phyloP scores from a whole-genome alignment of 208 protist genomes.

The Angomonas desouzai region DNA sequence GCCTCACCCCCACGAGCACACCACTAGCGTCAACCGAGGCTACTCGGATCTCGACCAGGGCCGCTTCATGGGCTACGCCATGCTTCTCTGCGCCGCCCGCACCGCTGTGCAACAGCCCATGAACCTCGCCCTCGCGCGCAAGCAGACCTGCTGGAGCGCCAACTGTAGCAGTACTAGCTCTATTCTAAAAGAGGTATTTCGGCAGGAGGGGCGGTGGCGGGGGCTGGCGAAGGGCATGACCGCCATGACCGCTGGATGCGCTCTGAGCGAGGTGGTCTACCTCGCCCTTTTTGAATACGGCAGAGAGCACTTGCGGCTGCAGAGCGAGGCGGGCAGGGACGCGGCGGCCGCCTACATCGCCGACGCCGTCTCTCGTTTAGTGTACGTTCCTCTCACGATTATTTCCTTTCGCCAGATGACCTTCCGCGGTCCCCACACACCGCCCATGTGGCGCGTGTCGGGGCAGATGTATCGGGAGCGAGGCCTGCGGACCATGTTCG shows the following conservation, averaged over 20 bases:
- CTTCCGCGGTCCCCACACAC: background rate
- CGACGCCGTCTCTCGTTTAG: constrained; percentile 53
- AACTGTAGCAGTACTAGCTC: constrained; percentile 24
- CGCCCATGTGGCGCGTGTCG: constrained; percentile 22
- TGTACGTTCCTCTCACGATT: constrained; percentile 82
- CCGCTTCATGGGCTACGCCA: constrained; percentile 53
- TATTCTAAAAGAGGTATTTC: constrained; percentile 42
- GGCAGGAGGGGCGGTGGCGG: constrained; percentile 46
- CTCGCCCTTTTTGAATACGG: constrained; percentile 72
- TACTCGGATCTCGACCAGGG: constrained; percentile 63
- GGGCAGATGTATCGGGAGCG: constrained; percentile 61
- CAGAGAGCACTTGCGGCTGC: constrained; percentile 40
- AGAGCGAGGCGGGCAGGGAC: constrained; percentile 31
- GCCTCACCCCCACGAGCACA: constrained; percentile 39
- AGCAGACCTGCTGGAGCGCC: constrained; percentile 51
- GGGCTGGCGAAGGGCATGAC: constrained; percentile 54
- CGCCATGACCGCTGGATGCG: constrained; percentile 61
- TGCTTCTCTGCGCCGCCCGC: constrained; percentile 57
- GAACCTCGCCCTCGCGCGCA: constrained; percentile 71
- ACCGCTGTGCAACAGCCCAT: constrained; percentile 79
- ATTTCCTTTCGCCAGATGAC: constrained; percentile 85
- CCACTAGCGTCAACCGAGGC: constrained; percentile 73
- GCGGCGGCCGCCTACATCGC: constrained; percentile 56
- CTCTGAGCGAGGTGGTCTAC: constrained; percentile 79
- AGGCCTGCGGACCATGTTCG: constrained; percentile 64